Evolutionary conservation across 345 rosid genomes (phyloP).

Genomic region (Sapria himalayana): DNA sequence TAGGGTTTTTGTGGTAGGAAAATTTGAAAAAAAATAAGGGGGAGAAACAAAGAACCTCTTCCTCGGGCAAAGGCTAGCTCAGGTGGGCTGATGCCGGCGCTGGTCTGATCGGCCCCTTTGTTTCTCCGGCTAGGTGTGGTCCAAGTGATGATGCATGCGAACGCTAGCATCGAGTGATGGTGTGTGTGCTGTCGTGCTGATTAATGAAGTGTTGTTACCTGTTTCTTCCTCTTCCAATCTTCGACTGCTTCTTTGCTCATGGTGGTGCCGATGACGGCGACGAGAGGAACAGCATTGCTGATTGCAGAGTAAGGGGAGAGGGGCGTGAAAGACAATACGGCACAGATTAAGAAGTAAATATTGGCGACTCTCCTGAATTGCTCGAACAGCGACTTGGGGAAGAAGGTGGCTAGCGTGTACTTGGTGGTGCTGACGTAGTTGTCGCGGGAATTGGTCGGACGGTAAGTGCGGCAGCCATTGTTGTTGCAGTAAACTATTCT

Average conservation of each 20-base stretch:
- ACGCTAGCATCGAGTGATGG: too few species aligned
- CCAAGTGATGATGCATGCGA: too few species aligned
- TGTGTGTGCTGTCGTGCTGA: too few species aligned
- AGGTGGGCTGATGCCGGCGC: too few species aligned
- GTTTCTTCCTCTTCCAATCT: conserved; percentile 67
- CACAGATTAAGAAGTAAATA: conserved; percentile 65
- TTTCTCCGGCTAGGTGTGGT: too few species aligned
- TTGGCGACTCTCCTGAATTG: conserved; percentile 94
- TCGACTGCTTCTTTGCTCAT: conserved; percentile 83
- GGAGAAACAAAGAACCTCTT: too few species aligned
- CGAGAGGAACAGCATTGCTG: conserved; percentile 73
- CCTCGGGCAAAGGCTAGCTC: too few species aligned
- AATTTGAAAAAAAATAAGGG: too few species aligned
- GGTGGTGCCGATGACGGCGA: conserved; percentile 52
- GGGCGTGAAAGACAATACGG: conserved; percentile 51
- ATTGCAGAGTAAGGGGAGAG: conserved; percentile 61
- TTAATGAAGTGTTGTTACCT: too few species aligned
- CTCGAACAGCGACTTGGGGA: conserved; percentile 74
- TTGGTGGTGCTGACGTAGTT: conserved; percentile 76
- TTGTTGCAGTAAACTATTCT: conserved; percentile 70
- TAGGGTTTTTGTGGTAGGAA: too few species aligned
- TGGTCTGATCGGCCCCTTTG: too few species aligned
- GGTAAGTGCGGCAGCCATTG: conserved; percentile 36
- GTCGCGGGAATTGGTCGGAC: conserved; percentile 20
- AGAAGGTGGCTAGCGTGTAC: conserved; percentile 52